Evolutionary conservation across 2,329 filamentous ascomycete species (phyloP).

Genomic region (Cyphellophora attinorum): DNA sequence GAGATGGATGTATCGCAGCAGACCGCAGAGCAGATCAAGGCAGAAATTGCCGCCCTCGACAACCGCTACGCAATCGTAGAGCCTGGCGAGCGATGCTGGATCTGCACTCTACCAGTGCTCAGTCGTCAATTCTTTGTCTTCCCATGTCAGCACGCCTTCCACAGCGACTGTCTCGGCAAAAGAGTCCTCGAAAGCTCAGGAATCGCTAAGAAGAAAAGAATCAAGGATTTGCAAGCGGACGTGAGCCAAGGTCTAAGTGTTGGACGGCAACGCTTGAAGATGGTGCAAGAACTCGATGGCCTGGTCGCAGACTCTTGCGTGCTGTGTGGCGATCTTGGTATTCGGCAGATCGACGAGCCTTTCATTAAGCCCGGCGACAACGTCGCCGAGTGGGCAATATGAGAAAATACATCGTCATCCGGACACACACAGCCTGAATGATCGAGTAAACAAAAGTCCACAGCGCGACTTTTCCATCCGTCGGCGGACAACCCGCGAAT

Average conservation of each 20-base stretch:
- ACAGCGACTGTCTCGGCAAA: slow-evolving; percentile 84
- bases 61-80: slow-evolving; percentile 92
- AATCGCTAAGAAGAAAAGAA: slow-evolving; percentile 64
- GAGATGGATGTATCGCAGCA: slow-evolving; percentile 94
- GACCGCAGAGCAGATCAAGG: slow-evolving; percentile 82
- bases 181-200: slow-evolving; percentile 77
- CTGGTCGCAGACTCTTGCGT: slow-evolving; percentile 86
- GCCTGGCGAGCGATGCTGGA: slow-evolving; percentile 87
- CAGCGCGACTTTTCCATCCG: too few species aligned
- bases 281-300: slow-evolving; percentile 83
- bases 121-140: slow-evolving; percentile 96
- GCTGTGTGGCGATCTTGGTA: slow-evolving; percentile 86
- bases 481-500: too few species aligned
- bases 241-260: slow-evolving; percentile 66
- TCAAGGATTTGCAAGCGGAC: slow-evolving; percentile 75
- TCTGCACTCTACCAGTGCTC: slow-evolving; percentile 74
- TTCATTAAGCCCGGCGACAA: slow-evolving; percentile 70
- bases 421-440: too few species aligned
- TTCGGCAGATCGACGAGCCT: slow-evolving; percentile 87
- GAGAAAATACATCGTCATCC: too few species aligned
- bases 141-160: slow-evolving; percentile 95
- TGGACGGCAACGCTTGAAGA: slow-evolving; percentile 65
- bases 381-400: slow-evolving; percentile 69
- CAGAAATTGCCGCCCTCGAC: slow-evolving; percentile 77
- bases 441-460: too few species aligned